A percentile compares a stretch with the other conserved stretches of the same genome.
These are phyloP conservation scores for Fonsecaea erecta DNA, from an alignment of 2,329 filamentous ascomycete species.

Conservation along the genomic window DNA sequence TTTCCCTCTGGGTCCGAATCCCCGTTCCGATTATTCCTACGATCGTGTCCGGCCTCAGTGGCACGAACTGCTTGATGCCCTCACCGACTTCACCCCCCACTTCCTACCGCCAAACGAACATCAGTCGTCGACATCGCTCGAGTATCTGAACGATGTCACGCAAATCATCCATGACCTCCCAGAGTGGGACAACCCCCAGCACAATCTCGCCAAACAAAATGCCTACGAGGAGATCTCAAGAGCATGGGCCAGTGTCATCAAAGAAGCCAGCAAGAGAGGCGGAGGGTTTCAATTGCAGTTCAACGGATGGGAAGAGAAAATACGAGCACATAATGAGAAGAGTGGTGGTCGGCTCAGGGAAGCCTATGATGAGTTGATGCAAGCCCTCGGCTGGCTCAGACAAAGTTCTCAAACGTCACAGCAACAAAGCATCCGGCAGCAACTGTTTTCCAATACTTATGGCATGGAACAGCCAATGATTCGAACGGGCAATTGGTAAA, in stretches of 20 bases:
- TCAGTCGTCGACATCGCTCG: slow-evolving; percentile 80
- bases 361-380: slow-evolving; percentile 76
- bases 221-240: slow-evolving; percentile 95
- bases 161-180: slow-evolving; percentile 87
- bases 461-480: slow-evolving; percentile 48
- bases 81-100: slow-evolving; percentile 93
- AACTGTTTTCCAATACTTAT: slow-evolving; percentile 62
- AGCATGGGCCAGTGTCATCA: slow-evolving; percentile 90
- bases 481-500: slow-evolving; percentile 36
- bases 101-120: slow-evolving; percentile 90
- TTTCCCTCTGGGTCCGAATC: slow-evolving; percentile 82
- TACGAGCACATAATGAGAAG: slow-evolving; percentile 84
- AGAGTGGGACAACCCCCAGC: slow-evolving; percentile 84
- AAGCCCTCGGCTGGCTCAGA: slow-evolving; percentile 78
- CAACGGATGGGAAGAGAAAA: slow-evolving; percentile 87
- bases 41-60: slow-evolving; percentile 86
- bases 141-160: slow-evolving; percentile 87
- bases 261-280: slow-evolving; percentile 86
- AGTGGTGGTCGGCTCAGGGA: slow-evolving; percentile 80
- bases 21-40: slow-evolving; percentile 90
- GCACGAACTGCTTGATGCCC: slow-evolving; percentile 78
- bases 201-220: slow-evolving; percentile 91
- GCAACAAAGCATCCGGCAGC: slow-evolving; percentile 57
- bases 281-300: slow-evolving; percentile 88
- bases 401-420: slow-evolving; percentile 40